Evolutionary conservation across 2,329 filamentous ascomycete genomes (phyloP), one percentile per base, ranked within the genome.

Genomic region (Talaromyces amestolkiae): DNA sequence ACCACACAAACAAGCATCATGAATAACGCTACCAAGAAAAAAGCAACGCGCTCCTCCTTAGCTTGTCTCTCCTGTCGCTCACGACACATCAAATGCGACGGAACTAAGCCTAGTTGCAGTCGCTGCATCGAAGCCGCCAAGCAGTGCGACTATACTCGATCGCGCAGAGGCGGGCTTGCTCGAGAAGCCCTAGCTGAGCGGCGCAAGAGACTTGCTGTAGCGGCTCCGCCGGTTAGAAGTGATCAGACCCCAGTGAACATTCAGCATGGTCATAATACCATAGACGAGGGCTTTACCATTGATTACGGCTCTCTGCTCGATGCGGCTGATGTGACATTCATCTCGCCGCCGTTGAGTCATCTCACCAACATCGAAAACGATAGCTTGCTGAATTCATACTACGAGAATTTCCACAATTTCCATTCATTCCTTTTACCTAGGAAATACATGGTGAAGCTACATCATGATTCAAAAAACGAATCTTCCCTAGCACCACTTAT

Each of bases 101-200:
- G 78, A 43, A 77, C 74, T 53, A 75, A 74, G 64, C 82, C 82
- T 33, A 70, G 70, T 19, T 83, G 81, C 65, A 74, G 70, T 61
- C 79, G 81, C 27, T 83, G 82, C 68, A n/a, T 56, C 1, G 69
- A 71, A n/a, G 24, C 78, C 53, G 77, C 76, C 31, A 81, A 81
- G 65, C 73, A 79, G 33, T 85, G 82, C 64, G 77, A 76, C 65
- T 84, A 84, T 71, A 76, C 80, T 22, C 80, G 80, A 67, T 84
- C 83, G 13, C 76, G 82, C 41, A 76, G 83, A 69, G 82, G 83
- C 22, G 63, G 63, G 1, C 47, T 65, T 15, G 63, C 61, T 9
- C 56, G 63, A 2, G 73, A 69, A 68, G 63, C 73, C n/a, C 41
- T 72, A 67, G 66, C 71, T 35, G 65, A 71, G 64, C 65, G 68